phyloP scores from a whole-genome alignment of 1,284 basidiomycete species.

The Athelia psychrophila region DNA sequence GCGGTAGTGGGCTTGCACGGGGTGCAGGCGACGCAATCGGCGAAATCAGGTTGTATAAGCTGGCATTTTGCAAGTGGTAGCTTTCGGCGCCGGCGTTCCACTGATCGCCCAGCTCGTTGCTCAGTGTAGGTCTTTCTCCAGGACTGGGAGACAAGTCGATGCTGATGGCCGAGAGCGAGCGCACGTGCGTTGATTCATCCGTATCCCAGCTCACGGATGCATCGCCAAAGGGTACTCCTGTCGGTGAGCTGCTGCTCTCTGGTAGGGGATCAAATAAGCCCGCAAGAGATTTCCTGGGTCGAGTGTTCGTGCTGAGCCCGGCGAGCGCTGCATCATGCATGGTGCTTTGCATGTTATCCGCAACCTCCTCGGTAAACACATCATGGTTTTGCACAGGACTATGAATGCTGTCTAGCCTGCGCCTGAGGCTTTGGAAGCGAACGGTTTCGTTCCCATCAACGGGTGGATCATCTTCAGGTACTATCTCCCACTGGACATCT shows the following conservation, averaged over 20 bases:
- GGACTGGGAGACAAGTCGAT: constrained; percentile 19
- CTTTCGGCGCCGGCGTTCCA: constrained; percentile 37
- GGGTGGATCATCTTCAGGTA: constrained; percentile 30
- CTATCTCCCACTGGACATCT: constrained; percentile 41
- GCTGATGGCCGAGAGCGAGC: constrained; percentile 32
- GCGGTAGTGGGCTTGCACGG: background rate
- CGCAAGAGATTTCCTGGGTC: constrained; percentile 57
- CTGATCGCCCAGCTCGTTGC: constrained; percentile 52
- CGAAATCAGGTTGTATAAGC: constrained; percentile 42
- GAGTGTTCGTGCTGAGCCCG: constrained; percentile 11
- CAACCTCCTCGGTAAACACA: background rate
- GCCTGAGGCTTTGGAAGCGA: constrained; percentile 36
- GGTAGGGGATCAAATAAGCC: constrained; percentile 53
- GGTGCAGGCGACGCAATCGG: constrained; percentile 23
- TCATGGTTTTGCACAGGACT: background rate
- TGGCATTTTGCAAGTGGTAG: constrained; percentile 46
- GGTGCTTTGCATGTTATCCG: constrained; percentile 32
- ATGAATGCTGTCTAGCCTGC: constrained; percentile 25
- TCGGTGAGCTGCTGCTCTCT: no score
- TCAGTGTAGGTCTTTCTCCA: constrained; percentile 41
- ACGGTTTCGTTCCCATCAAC: constrained; percentile 25
- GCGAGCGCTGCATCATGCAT: constrained; percentile 18
- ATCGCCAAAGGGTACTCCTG: no score
- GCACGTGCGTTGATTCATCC: constrained; percentile 19
- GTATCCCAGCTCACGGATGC: background rate